phyloP scores from a whole-genome alignment of 78 protist species.

The Planoprotostelium fungivorum region DNA sequence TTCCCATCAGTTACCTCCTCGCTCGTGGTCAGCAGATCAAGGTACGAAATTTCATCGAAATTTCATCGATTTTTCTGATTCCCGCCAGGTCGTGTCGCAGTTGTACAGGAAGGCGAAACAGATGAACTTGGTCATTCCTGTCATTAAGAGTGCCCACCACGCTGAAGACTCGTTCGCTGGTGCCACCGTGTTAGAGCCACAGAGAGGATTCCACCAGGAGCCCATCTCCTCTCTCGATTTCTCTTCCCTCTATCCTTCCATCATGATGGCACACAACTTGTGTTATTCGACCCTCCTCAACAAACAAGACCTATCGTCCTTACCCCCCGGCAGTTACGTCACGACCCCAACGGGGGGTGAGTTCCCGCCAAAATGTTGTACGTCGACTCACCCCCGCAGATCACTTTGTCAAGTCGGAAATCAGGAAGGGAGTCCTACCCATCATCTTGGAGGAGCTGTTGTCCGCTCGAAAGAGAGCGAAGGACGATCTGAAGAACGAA shows the following conservation, averaged over 20 bases:
- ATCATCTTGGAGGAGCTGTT: constrained; percentile 92
- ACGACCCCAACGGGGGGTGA: constrained; percentile 71
- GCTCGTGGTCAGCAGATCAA: constrained; percentile 97
- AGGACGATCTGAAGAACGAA: constrained; percentile 82
- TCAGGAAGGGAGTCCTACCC: constrained; percentile 94
- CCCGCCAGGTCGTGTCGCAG: constrained; percentile 87
- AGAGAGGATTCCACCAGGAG: constrained; percentile 76
- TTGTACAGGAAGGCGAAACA: constrained; percentile 86
- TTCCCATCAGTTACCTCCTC: constrained; percentile 87
- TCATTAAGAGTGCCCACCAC: background rate
- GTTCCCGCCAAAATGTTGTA: background rate
- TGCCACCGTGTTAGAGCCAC: constrained; percentile 75
- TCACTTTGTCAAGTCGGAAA: constrained; percentile 62
- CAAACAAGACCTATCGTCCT: constrained; percentile 5
- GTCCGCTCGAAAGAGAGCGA: constrained; percentile 94
- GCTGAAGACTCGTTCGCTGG: constrained; percentile 78
- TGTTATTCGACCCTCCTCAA: constrained; percentile 95
- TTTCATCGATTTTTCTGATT: background rate
- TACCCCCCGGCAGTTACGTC: constrained; percentile 28
- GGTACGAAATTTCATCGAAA: constrained; percentile 21
- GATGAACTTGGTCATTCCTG: constrained; percentile 80
- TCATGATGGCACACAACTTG: constrained; percentile 99
- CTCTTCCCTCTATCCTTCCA: constrained; percentile 98
- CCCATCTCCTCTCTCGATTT: constrained; percentile 99
- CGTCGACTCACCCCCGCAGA: constrained; percentile 12